These are phyloP conservation scores for Colletotrichum chlorophyti DNA, from an alignment of 2,329 filamentous ascomycete species.

Conservation along the genomic window DNA sequence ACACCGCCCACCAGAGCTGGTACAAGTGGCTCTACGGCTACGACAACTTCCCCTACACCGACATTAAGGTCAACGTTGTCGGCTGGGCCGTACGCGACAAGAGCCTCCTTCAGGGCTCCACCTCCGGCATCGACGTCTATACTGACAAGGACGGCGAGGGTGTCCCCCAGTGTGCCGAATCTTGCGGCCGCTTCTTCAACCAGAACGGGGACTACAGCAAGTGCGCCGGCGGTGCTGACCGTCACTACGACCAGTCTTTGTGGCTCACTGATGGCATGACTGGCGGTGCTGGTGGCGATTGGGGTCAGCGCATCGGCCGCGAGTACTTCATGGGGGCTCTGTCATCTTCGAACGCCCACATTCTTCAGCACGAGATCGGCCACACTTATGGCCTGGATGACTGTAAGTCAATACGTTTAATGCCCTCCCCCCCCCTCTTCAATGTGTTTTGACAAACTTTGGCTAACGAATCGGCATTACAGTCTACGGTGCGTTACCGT, in stretches of 20 bases:
- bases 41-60: constrained; percentile 49
- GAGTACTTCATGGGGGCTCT: constrained; percentile 50
- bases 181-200: constrained; percentile 53
- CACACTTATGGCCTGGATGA: constrained; percentile 52
- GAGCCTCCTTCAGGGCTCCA: constrained; percentile 44
- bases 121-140: constrained; percentile 47
- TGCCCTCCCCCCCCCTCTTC: too few species aligned
- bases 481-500: constrained; percentile 15
- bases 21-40: constrained; percentile 50
- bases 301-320: constrained; percentile 51
- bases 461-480: background rate
- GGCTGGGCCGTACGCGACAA: constrained; percentile 50
- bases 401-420: too few species aligned
- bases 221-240: constrained; percentile 44
- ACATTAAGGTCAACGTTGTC: constrained; percentile 47
- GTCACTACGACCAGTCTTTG: constrained; percentile 52
- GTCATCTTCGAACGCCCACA: constrained; percentile 46
- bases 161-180: constrained; percentile 47
- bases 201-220: constrained; percentile 47
- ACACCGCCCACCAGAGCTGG: constrained; percentile 46
- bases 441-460: background rate
- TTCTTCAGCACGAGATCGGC: constrained; percentile 54
- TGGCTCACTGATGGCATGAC: constrained; percentile 54
- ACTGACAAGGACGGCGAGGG: constrained; percentile 47
- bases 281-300: constrained; percentile 53